Percentiles rank a stretch among this genome's conserved stretches.
phyloP scores from a whole-genome alignment of 805 yeast species.

The Lipomyces orientalis region DNA sequence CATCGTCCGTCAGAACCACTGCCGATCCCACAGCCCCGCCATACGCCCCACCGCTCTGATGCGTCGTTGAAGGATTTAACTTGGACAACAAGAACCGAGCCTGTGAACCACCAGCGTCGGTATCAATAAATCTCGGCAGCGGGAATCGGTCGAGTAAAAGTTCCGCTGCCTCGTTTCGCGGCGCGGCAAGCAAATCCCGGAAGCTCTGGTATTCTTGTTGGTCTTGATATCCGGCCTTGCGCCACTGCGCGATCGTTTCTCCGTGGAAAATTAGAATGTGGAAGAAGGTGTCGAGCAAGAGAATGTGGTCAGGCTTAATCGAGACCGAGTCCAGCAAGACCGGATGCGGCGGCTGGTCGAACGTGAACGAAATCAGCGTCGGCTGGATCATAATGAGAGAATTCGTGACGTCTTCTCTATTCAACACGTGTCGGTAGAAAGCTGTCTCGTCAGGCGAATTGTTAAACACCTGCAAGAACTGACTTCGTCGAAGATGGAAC shows the following conservation, averaged over 20 bases:
- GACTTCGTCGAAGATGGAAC: slow-evolving; percentile 94
- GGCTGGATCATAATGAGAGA: slow-evolving; percentile 98
- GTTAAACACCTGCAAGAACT: slow-evolving; percentile 93
- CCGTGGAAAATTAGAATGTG: slow-evolving; percentile 96
- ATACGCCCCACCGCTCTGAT: slow-evolving; percentile 58
- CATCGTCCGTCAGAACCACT: slow-evolving; percentile 95
- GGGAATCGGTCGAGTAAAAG: slow-evolving; percentile 94
- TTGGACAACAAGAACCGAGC: slow-evolving; percentile 95
- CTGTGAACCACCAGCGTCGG: slow-evolving; percentile 98
- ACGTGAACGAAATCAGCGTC: slow-evolving; percentile 82
- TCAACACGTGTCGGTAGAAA: slow-evolving; percentile 88
- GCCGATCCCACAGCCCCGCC: slow-evolving; percentile 63
- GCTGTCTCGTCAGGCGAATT: slow-evolving; percentile 99
- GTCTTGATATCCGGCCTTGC: slow-evolving; percentile 92
- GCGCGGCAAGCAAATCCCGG: slow-evolving; percentile 83
- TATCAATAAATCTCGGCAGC: slow-evolving; percentile 93
- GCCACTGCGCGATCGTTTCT: slow-evolving; percentile 93
- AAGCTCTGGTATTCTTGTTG: slow-evolving; percentile 88
- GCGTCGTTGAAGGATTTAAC: slow-evolving; percentile 90
- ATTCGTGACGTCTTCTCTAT: slow-evolving; percentile 90
- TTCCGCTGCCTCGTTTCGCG: slow-evolving; percentile 90
- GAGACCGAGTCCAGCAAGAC: slow-evolving; percentile 93
- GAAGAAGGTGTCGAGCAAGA: slow-evolving; percentile 93
- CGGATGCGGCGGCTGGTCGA: slow-evolving; percentile 85
- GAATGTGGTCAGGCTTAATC: slow-evolving; percentile 82